phyloP scores from a whole-genome alignment of 1,284 basidiomycete genomes.

The Grifola frondosa region DNA sequence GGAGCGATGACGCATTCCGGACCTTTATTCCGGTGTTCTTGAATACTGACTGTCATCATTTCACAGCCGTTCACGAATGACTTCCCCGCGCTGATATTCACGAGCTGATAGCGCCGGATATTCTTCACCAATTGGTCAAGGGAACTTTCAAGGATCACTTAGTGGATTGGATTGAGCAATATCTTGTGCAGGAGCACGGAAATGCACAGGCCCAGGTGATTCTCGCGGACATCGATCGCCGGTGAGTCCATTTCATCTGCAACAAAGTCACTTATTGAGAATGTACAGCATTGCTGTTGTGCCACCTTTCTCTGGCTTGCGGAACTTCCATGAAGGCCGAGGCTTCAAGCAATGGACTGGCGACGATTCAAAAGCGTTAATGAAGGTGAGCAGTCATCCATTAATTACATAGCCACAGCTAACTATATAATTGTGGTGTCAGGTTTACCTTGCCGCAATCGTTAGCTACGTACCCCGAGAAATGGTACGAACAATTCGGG shows the following conservation, averaged over 20 bases:
- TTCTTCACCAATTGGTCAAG: conserved; percentile 25
- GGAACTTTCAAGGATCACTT: conserved; percentile 25
- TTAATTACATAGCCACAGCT: neutral
- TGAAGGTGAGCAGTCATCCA: conserved; percentile 15
- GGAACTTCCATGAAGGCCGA: conserved; percentile 18
- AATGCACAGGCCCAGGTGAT: conserved; percentile 1
- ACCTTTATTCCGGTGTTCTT: neutral
- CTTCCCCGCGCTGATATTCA: conserved; percentile 12
- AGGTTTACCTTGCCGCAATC: conserved; percentile 19
- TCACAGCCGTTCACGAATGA: conserved; percentile 12
- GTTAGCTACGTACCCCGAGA: conserved; percentile 11
- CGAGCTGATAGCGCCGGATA: conserved; percentile 1
- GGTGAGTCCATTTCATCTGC: conserved; percentile 8
- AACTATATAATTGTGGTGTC: neutral
- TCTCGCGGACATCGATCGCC: conserved; percentile 21
- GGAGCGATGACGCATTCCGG: too few species aligned
- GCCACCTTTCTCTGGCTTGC: conserved; percentile 17
- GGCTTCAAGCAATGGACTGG: conserved; percentile 27
- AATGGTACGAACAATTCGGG: conserved; percentile 5
- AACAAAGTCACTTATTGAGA: conserved; percentile 1
- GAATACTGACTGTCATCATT: neutral
- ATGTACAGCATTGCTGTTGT: conserved; percentile 11
- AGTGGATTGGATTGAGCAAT: conserved; percentile 13
- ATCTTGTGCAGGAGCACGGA: conserved; percentile 5
- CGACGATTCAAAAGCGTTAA: conserved; percentile 21